A percentile compares a stretch with the other conserved stretches of the same genome.
phyloP scores from a whole-genome alignment of 768 basidiomycete species.

The Cyathus striatus region DNA sequence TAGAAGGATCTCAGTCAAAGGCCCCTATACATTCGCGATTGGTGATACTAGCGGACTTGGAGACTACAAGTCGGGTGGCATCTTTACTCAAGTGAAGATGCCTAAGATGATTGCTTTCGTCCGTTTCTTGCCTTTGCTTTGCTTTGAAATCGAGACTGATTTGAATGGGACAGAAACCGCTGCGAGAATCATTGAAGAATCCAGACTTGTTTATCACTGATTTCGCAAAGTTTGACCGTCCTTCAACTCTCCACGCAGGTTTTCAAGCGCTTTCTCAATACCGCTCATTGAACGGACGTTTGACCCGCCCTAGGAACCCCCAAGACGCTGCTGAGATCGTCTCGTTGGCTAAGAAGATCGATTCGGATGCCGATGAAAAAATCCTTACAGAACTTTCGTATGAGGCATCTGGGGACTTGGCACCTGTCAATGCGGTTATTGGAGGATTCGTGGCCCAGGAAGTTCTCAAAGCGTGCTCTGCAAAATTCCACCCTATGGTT shows the following conservation, averaged over 20 bases:
- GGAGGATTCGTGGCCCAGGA: constrained; percentile 99
- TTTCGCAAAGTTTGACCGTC: constrained; percentile 95
- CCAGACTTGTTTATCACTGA: constrained; percentile 95
- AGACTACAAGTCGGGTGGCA: constrained; percentile 81
- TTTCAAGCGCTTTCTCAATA: constrained; percentile 93
- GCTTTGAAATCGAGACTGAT: too few relatives aligned
- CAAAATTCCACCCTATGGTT: constrained; percentile 96
- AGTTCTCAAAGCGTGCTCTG: constrained; percentile 92
- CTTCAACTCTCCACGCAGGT: constrained; percentile 83
- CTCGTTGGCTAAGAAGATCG: constrained; percentile 71
- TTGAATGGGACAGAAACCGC: constrained; percentile 90
- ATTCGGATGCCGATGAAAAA: constrained; percentile 75
- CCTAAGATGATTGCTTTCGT: constrained; percentile 95
- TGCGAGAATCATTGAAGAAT: constrained; percentile 73
- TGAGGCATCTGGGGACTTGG: constrained; percentile 87
- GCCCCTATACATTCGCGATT: constrained; percentile 95
- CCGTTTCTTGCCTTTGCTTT: constrained; percentile 23
- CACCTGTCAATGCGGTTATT: constrained; percentile 88
- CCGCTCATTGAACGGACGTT: constrained; percentile 50
- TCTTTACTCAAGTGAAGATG: constrained; percentile 99
- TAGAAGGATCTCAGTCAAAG: constrained; percentile 88
- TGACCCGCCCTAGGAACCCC: constrained; percentile 79
- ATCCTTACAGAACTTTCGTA: constrained; percentile 80
- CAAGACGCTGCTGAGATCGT: constrained; percentile 76
- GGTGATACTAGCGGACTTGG: constrained; percentile 82